phyloP scores from a whole-genome alignment of 495 filamentous ascomycete species.

The Penicillium paradoxum region DNA sequence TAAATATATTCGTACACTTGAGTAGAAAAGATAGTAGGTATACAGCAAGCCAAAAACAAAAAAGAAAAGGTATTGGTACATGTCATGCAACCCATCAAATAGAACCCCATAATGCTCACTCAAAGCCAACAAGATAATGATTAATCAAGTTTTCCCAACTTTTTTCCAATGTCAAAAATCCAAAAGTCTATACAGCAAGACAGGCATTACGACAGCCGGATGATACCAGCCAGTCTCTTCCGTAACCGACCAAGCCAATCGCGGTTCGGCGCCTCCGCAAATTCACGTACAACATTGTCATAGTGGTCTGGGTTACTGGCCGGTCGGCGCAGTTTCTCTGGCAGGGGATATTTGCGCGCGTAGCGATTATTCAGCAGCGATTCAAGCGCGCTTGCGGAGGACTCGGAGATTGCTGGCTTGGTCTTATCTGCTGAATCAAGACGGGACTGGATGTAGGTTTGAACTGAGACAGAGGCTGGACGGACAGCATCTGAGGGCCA shows the following conservation, averaged over 20 bases:
- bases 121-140: constrained; percentile 1
- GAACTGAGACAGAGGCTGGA: constrained; percentile 66
- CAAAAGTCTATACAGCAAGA: neutral
- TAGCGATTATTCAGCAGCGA: constrained; percentile 72
- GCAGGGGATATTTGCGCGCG: constrained; percentile 61
- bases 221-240: constrained; percentile 59
- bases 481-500: constrained; percentile 80
- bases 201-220: constrained; percentile 48
- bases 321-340: constrained; percentile 57
- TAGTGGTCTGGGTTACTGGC: constrained; percentile 75
- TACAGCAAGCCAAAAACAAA: constrained; percentile 13
- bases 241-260: constrained; percentile 50
- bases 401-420: constrained; percentile 42
- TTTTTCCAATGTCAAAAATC: constrained; percentile 3
- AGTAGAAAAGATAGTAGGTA: constrained; percentile 11
- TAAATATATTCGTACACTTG: constrained; percentile 2
- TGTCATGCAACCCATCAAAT: constrained; percentile 18
- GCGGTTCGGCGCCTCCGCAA: constrained; percentile 63
- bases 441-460: constrained; percentile 60
- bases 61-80: constrained; percentile 20
- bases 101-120: constrained; percentile 13
- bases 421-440: constrained; percentile 32
- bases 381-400: constrained; percentile 68
- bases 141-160: constrained; percentile 1
- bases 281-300: constrained; percentile 63